Evolutionary conservation across 2,329 filamentous ascomycete species (phyloP).

Genomic region (Zalaria obscura): DNA sequence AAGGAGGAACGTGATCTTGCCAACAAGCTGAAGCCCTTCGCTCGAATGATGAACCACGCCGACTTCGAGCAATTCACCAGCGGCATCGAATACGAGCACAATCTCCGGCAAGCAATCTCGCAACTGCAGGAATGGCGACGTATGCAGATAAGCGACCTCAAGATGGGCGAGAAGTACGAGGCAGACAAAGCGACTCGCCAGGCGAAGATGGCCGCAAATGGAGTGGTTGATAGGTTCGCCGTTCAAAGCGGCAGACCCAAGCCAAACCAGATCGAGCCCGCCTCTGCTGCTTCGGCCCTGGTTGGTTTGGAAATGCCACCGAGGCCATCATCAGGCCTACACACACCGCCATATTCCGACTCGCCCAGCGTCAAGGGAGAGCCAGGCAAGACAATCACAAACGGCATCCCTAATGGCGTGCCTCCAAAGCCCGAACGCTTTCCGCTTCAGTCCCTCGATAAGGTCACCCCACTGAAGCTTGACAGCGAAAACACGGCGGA

Average conservation of each 20-base stretch:
- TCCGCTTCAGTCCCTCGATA: constrained; percentile 22
- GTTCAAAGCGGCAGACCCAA: constrained; percentile 50
- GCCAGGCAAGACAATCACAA: constrained; percentile 29
- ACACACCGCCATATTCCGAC: constrained; percentile 22
- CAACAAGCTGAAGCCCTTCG: constrained; percentile 91
- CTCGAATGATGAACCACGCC: constrained; percentile 85
- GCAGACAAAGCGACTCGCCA: constrained; percentile 66
- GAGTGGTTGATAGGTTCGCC: constrained; percentile 74
- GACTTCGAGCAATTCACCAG: constrained; percentile 81
- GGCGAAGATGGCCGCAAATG: constrained; percentile 52
- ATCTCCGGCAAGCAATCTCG: constrained; percentile 73
- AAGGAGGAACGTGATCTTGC: constrained; percentile 88
- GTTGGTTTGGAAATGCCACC: constrained; percentile 67
- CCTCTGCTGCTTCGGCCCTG: constrained; percentile 60
- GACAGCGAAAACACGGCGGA: constrained; percentile 67
- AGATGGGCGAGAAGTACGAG: constrained; percentile 84
- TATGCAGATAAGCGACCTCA: constrained; percentile 70
- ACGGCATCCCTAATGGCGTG: constrained; percentile 31
- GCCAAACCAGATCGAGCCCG: constrained; percentile 49
- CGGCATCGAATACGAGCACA: constrained; percentile 79
- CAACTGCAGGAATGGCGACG: constrained; percentile 91
- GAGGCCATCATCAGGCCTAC: constrained; percentile 33
- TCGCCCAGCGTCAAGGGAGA: constrained; percentile 12
- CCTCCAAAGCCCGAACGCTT: constrained; percentile 22
- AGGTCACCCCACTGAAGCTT: constrained; percentile 50